Percentiles rank a stretch among this genome's conserved stretches.
phyloP scores from a whole-genome alignment of 2,329 filamentous ascomycete species.

The Colletotrichum tofieldiae region DNA sequence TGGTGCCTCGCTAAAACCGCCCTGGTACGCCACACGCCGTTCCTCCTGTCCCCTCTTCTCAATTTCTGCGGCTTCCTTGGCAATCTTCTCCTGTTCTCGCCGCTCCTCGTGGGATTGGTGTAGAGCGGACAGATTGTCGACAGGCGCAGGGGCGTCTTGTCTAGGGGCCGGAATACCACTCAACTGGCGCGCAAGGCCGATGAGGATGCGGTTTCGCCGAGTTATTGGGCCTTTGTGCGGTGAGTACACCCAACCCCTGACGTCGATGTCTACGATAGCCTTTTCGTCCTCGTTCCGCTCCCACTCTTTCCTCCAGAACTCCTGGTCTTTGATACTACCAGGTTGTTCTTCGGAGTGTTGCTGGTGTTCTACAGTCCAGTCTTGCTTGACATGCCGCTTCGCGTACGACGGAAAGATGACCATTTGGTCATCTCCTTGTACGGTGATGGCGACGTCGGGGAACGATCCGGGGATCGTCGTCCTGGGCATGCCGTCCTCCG shows the following conservation, averaged over 20 bases:
- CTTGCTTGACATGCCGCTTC: slow-evolving; percentile 75
- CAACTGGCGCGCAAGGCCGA: slow-evolving; percentile 88
- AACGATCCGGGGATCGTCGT: slow-evolving; percentile 81
- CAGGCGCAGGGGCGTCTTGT: slow-evolving; percentile 47
- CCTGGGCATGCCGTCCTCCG: slow-evolving; percentile 50
- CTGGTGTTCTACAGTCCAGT: slow-evolving; percentile 51
- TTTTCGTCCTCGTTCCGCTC: slow-evolving; percentile 85
- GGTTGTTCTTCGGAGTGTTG: slow-evolving; percentile 54
- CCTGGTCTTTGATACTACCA: slow-evolving; percentile 71
- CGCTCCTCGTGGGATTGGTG: slow-evolving; percentile 64
- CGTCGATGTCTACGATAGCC: slow-evolving; percentile 93
- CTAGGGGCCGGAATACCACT: slow-evolving; percentile 86
- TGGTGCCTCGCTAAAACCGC: slow-evolving; percentile 81
- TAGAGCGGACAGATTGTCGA: slow-evolving; percentile 44
- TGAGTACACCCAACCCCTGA: slow-evolving; percentile 94
- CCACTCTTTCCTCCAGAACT: slow-evolving; percentile 86
- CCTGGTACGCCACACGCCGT: slow-evolving; percentile 78
- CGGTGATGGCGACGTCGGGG: slow-evolving; percentile 85
- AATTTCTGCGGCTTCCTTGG: slow-evolving; percentile 83
- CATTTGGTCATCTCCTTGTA: slow-evolving; percentile 90
- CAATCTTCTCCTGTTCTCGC: slow-evolving; percentile 76
- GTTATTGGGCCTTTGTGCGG: slow-evolving; percentile 89
- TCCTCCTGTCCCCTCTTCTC: slow-evolving; percentile 80
- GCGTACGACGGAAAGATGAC: slow-evolving; percentile 96
- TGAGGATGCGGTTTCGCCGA: slow-evolving; percentile 87